Conservation (phyloP, 75 land plant species). For the Pinus taeda region DNA sequence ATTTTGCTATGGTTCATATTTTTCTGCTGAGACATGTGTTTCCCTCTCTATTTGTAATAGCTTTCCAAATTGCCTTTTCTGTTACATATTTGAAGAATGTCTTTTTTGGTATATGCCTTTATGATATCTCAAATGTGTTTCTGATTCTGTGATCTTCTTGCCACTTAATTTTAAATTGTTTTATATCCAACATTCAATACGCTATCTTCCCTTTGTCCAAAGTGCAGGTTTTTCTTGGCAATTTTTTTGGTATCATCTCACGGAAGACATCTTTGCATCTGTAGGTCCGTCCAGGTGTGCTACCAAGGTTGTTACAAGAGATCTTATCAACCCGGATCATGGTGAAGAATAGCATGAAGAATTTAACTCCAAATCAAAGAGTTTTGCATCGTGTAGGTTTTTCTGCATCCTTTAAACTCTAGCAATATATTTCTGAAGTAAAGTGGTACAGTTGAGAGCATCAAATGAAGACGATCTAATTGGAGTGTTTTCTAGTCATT, state of each 20-base stretch:
- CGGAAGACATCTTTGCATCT: background rate
- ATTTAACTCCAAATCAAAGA: slow-evolving; percentile 61
- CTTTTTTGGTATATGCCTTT: too few relatives aligned
- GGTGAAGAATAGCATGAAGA: slow-evolving; percentile 94
- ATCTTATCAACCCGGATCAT: slow-evolving; percentile 91
- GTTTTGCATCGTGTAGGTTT: slow-evolving; percentile 74
- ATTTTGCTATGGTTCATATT: too few relatives aligned
- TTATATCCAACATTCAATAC: background rate
- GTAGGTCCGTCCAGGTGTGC: slow-evolving; percentile 79
- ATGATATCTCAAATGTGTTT: background rate
- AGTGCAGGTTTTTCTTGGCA: background rate
- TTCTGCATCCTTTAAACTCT: background rate
- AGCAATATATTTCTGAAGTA: background rate
- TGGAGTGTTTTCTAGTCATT: too few relatives aligned
- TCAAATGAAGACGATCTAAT: too few relatives aligned
- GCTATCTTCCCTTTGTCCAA: background rate
- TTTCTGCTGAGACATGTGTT: too few relatives aligned
- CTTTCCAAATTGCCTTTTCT: too few relatives aligned
- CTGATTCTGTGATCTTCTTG: background rate
- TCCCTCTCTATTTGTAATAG: too few relatives aligned
- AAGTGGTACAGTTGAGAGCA: background rate
- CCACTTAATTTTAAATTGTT: background rate
- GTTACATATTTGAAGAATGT: too few relatives aligned
- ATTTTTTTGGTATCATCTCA: background rate
- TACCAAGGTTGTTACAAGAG: slow-evolving; percentile 86